Percentiles rank a stretch among this genome's conserved stretches.
Evolutionary conservation across 78 protist genomes (phyloP).

Genomic region (Thecamonas trahens): DNA sequence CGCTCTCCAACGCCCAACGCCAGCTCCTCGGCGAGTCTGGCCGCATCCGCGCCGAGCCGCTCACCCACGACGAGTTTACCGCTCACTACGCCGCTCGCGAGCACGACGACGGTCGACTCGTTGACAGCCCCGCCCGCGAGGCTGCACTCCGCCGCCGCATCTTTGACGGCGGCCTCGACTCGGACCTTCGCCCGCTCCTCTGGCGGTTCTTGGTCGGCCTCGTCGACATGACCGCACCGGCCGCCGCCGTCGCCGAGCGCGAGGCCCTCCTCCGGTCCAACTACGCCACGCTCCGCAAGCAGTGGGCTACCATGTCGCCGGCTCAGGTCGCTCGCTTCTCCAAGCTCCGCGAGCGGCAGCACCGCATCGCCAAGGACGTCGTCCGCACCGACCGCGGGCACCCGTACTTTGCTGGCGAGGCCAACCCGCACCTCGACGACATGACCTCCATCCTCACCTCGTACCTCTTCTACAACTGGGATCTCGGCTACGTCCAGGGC

Average conservation of each 20-base stretch:
- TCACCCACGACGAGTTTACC: too few species aligned
- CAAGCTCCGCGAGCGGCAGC: neutral
- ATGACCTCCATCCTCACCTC: slow-evolving; percentile 31
- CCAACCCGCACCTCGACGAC: neutral
- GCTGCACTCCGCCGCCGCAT: neutral
- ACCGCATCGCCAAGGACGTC: slow-evolving; percentile 43
- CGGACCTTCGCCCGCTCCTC: neutral
- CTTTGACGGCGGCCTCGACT: neutral
- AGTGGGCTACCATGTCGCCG: neutral
- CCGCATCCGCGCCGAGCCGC: too few species aligned
- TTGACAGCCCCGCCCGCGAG: too few species aligned
- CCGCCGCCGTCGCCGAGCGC: neutral
- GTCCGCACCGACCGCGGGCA: slow-evolving; percentile 43
- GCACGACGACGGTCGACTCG: too few species aligned
- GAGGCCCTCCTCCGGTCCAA: too few species aligned
- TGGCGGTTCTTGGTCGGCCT: neutral
- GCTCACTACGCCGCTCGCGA: too few species aligned
- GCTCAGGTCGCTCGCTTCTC: too few species aligned
- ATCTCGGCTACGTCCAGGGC: slow-evolving; percentile 50
- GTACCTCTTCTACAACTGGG: slow-evolving; percentile 43
- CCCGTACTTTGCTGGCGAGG: slow-evolving; percentile 8
- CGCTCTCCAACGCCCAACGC: too few species aligned
- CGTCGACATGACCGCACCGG: neutral
- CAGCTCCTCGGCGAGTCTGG: too few species aligned
- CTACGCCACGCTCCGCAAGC: too few species aligned